Conservation (phyloP, 345 rosid genomes). For the Eucalyptus decipiens region DNA sequence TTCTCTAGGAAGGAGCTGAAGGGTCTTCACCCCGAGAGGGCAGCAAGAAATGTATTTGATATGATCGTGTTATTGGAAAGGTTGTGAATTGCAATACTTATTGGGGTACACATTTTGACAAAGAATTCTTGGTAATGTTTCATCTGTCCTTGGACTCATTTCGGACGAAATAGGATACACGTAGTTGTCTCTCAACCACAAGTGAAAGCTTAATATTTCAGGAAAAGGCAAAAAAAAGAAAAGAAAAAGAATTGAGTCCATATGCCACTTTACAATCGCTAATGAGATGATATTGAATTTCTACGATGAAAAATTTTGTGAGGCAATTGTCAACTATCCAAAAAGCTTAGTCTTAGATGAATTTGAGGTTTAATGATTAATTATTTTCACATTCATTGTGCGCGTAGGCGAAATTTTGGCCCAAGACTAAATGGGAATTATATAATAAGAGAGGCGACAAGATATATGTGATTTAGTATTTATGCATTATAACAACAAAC, state of each 20-base stretch:
- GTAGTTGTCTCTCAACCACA: not conserved
- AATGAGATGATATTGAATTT: not conserved
- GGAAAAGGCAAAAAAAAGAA: not conserved
- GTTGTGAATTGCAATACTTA: not conserved
- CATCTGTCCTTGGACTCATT: not conserved
- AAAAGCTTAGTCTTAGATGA: not conserved
- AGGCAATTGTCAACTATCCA: not conserved
- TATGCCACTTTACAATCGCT: not conserved
- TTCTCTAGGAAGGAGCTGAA: not conserved
- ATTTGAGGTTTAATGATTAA: not conserved
- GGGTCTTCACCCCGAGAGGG: not conserved
- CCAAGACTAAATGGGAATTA: not conserved
- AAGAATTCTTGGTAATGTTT: not conserved
- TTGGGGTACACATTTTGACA: not conserved
- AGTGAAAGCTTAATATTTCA: not conserved
- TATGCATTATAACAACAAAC: not conserved
- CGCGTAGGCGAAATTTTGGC: not conserved
- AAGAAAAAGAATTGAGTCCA: not conserved
- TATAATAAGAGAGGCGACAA: not conserved
- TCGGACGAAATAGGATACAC: not conserved
- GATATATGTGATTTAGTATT: not conserved
- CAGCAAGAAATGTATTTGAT: not conserved
- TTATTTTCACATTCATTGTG: not conserved
- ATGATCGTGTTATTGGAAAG: not conserved
- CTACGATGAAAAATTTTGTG: not conserved